These are phyloP conservation scores for Peniophora sp. DNA, from an alignment of 1,284 basidiomycete species.

Conservation along the genomic window DNA sequence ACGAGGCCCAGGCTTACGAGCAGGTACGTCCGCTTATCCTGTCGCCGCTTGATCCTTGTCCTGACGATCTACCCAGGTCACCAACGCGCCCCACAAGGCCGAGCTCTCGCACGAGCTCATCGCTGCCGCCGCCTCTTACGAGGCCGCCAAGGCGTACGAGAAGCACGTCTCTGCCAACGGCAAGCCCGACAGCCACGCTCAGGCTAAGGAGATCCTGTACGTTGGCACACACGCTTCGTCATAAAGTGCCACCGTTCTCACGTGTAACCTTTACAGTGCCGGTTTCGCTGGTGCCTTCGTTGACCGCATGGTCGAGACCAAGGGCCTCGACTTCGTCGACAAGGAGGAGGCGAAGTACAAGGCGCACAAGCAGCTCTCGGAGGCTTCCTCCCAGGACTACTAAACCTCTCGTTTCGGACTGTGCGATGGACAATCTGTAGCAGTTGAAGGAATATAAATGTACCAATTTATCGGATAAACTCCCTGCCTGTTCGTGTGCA, in stretches of 20 bases:
- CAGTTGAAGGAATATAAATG: no score
- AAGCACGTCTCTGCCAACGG: slow-evolving; percentile 29
- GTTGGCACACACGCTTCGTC: slow-evolving; percentile 4
- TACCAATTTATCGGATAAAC: no score
- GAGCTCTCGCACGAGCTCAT: slow-evolving; percentile 58
- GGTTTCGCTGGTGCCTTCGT: slow-evolving; percentile 37
- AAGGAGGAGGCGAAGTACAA: slow-evolving; percentile 36
- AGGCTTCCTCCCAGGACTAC: not conserved
- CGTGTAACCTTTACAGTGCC: slow-evolving; percentile 17
- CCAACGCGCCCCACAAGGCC: slow-evolving; percentile 47
- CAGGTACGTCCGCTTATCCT: slow-evolving; percentile 22
- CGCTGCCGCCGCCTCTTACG: slow-evolving; percentile 48
- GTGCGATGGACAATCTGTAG: no score
- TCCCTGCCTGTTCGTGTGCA: no score
- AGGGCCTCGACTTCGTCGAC: slow-evolving; percentile 37
- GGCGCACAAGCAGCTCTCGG: not conserved
- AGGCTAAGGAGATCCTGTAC: slow-evolving; percentile 31
- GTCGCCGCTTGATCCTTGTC: slow-evolving; percentile 4
- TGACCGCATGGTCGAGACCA: slow-evolving; percentile 36
- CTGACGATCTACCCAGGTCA: slow-evolving; percentile 22
- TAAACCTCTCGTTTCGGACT: no score
- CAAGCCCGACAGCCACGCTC: slow-evolving; percentile 25
- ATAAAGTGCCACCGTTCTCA: not conserved
- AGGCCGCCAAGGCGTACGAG: slow-evolving; percentile 39
- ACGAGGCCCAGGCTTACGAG: slow-evolving; percentile 39